These are phyloP conservation scores for Scenedesmus sp. DNA, from an alignment of 163 green algal genomes.

Conservation along the genomic window DNA sequence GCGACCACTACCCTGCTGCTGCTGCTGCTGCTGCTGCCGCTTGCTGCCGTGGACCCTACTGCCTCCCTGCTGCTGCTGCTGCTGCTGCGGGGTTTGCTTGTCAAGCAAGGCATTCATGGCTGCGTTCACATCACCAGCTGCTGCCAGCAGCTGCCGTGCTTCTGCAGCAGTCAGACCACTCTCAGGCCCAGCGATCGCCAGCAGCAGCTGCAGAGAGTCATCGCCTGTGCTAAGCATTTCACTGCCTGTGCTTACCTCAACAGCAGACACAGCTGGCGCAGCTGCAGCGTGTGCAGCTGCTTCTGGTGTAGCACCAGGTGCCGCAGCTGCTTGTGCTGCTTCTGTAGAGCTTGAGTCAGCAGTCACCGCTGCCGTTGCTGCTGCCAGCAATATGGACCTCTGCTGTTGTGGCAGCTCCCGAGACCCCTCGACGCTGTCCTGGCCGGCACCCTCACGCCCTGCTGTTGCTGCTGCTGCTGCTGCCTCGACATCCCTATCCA, in stretches of 20 bases:
- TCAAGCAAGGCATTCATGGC: slow-evolving; percentile 73
- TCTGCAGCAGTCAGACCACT: slow-evolving; percentile 42
- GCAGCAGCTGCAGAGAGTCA: slow-evolving; percentile 31
- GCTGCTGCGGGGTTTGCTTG: neutral
- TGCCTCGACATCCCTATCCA: neutral
- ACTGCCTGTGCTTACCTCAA: neutral
- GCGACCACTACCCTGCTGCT: neutral
- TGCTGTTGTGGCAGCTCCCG: neutral
- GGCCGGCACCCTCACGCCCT: slow-evolving; percentile 1
- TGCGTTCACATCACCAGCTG: slow-evolving; percentile 56
- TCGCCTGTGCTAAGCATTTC: neutral
- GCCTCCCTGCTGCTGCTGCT: slow-evolving; percentile 30
- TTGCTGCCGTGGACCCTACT: neutral
- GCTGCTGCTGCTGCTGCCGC: slow-evolving; percentile 35
- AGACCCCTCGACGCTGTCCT: neutral
- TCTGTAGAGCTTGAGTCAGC: neutral
- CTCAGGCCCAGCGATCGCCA: slow-evolving; percentile 59
- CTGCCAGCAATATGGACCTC: neutral
- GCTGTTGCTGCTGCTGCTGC: neutral
- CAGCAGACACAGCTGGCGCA: neutral
- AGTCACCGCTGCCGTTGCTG: neutral
- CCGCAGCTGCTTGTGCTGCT: neutral
- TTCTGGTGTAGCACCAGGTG: neutral
- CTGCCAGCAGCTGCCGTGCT: slow-evolving; percentile 63
- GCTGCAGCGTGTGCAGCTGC: neutral